phyloP scores from a whole-genome alignment of 202 grass and related monocot genomes.

The Dendrocalamus latiflorus region DNA sequence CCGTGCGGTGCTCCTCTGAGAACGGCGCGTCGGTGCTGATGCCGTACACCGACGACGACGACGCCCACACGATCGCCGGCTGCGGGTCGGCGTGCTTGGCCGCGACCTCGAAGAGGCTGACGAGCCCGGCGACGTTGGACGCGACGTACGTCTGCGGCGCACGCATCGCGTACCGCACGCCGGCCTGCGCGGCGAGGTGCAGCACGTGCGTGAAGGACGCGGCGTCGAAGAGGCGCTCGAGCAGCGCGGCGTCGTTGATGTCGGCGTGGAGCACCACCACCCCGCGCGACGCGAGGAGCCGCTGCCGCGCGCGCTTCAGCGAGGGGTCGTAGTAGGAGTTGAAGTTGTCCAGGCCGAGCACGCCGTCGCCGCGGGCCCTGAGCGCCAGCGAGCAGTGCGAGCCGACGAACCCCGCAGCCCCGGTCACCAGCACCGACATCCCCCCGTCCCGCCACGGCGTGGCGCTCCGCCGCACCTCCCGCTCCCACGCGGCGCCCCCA shows the following conservation, averaged over 20 bases:
- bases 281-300: slow-evolving; percentile 43
- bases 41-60: slow-evolving; percentile 90
- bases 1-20: slow-evolving; percentile 87
- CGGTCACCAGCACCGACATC: slow-evolving; percentile 59
- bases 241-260: slow-evolving; percentile 63
- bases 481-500: slow-evolving; percentile 41
- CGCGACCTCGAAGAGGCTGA: slow-evolving; percentile 65
- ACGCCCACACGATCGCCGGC: slow-evolving; percentile 93
- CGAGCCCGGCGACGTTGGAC: slow-evolving; percentile 83
- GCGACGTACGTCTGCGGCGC: slow-evolving; percentile 78
- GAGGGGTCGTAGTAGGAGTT: slow-evolving; percentile 63
- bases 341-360: slow-evolving; percentile 81
- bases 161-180: slow-evolving; percentile 73
- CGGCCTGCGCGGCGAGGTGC: slow-evolving; percentile 93
- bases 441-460: slow-evolving; percentile 31
- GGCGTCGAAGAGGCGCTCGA: slow-evolving; percentile 41
- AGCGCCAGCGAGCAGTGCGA: slow-evolving; percentile 62
- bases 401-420: slow-evolving; percentile 72
- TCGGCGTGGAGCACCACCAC: slow-evolving; percentile 53
- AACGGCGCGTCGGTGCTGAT: slow-evolving; percentile 67
- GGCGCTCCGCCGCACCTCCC: slow-evolving; percentile 47
- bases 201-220: slow-evolving; percentile 72
- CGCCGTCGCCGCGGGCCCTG: slow-evolving; percentile 53
- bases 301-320: slow-evolving; percentile 60
- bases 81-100: slow-evolving; percentile 67